These are phyloP conservation scores for Dimargaris cristalligena DNA, from an alignment of 192 early-diverging fungal genomes.

Conservation along the genomic window DNA sequence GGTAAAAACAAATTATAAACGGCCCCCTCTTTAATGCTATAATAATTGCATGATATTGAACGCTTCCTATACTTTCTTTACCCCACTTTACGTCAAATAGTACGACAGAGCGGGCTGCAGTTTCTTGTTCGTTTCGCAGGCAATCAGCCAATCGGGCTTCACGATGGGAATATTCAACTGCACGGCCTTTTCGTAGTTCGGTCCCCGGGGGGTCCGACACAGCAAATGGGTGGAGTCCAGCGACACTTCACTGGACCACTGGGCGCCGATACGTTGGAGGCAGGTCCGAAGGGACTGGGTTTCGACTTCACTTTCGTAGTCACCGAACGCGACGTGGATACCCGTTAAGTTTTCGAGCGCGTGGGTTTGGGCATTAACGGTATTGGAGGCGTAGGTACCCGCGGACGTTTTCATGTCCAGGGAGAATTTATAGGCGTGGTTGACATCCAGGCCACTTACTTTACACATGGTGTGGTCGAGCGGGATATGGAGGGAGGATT, in stretches of 20 bases:
- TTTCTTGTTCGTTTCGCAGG: conserved; percentile 76
- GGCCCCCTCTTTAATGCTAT: no score
- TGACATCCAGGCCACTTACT: conserved; percentile 77
- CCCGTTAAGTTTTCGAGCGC: conserved; percentile 95
- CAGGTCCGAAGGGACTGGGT: conserved; percentile 56
- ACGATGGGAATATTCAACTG: conserved; percentile 89
- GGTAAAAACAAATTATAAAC: no score
- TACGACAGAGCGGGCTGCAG: conserved; percentile 45
- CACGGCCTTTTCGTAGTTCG: conserved; percentile 74
- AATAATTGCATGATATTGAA: no score
- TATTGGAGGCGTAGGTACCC: conserved; percentile 63
- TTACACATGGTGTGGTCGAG: conserved; percentile 28
- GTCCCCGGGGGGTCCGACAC: conserved; percentile 63
- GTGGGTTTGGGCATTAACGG: conserved; percentile 65
- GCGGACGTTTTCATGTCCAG: conserved; percentile 87
- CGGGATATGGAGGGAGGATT: conserved; percentile 44
- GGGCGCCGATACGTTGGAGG: conserved; percentile 69
- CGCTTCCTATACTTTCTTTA: no score
- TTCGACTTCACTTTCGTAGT: conserved; percentile 59
- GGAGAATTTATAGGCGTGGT: conserved; percentile 77
- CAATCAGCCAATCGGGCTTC: conserved; percentile 85
- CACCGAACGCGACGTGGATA: conserved; percentile 88
- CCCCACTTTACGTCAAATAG: conserved; percentile 13
- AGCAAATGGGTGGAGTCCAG: conserved; percentile 86
- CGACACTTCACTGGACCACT: conserved; percentile 67